Base-by-base conservation (phyloP, 768 basidiomycete species). In the Mycena leptocephala region DNA sequence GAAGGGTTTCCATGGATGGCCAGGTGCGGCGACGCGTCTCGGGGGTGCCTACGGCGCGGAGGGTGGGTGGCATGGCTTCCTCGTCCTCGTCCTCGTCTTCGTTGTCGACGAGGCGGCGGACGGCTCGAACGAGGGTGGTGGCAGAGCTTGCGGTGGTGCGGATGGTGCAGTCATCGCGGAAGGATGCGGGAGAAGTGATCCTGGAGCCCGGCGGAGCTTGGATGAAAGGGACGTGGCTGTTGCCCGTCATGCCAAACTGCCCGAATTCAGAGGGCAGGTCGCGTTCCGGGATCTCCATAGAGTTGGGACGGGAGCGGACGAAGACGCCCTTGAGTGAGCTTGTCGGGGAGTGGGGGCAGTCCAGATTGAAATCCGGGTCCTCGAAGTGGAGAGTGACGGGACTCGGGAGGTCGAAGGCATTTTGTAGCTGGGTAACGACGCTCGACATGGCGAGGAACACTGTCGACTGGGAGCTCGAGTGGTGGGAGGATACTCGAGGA, bases 301-400 rank as follows among this genome's bases (percentile, higher is more conserved):
- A 75, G 55, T 2, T 66, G 41, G 74, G 74, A 32, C 74, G 74
- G 3, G 69, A 75, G 26, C 69, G 74, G 5, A 70, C 55, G 51
- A 70, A 70, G 43, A 75, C 74, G 41, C 68, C 68, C 26, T 53
- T 48, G 39, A 75, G 48, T 7, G 68, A 75, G 53, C 62, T 75
- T 1, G 74, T 75, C 22, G 74, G 74, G 20, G 74, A 75, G 67
- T 59, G 43, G 10, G 74, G 74, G 32, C 51, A 75, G 46, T 26
- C 14, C 28, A 68, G n/a, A 14, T 53, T 41, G 37, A 69, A 53
- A 20, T 70, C 33, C 8, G 24, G 8, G 22, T 75, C 30, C 11
- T 75, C 74, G 32, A 69, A 75, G 59, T 69, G 61, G 61, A 75
- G 65, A 32, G 74, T 68, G 33, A 62, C 66, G 2, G 61, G 67